Base-by-base conservation (phyloP, 306 rosid species). In the Hippophae gyantsensis region DNA sequence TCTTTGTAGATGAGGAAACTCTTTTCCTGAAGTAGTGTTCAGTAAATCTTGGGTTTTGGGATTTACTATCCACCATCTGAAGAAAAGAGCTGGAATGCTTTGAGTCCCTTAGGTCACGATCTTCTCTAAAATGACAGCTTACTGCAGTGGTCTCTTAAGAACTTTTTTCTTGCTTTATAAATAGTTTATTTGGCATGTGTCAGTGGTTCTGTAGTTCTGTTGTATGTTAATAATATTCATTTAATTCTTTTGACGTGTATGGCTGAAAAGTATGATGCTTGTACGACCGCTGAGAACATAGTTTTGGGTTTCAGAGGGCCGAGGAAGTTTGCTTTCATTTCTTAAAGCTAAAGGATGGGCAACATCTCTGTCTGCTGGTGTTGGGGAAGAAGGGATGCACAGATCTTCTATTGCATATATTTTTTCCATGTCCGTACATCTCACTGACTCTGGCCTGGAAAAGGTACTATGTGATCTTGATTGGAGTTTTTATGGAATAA, bases 301-400 rank as follows among this genome's bases (percentile, higher is more conserved):
- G 41, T 67, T 62, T 42, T 74, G 72, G 75, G 26, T 54, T 71
- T 54, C 80, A 92, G 96, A 92, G 89, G 99, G 99, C 52, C 80
- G 78, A 59, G 99, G 96, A 73, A 92, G 99, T 82, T 80, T 92
- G 85, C 93, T 70, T 75, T 81, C 55, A 68, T 81, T 78, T 77
- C 78, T 92, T 66, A 92, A 88, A 79, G 78, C 78, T 62, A 85
- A 56, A 78, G 99, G 99, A 52, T 92, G 93, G 99, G 86, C 86
- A 61, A 85, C 96, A 69, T 79, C 88, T 71, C 74, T 92, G 58
- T 76, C 88, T 61, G 95, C 95, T 59, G 93, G 96, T 61, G 96
- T 92, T 79, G 86, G 81, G 66, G 95, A 92, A n/a, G 96, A 81
- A 6, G 99, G 93, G 62, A 54, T 83, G 81, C 77, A 60, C 70